These are phyloP conservation scores for Plenodomus lindquistii DNA, from an alignment of 2,329 filamentous ascomycete species.

Conservation along the genomic window DNA sequence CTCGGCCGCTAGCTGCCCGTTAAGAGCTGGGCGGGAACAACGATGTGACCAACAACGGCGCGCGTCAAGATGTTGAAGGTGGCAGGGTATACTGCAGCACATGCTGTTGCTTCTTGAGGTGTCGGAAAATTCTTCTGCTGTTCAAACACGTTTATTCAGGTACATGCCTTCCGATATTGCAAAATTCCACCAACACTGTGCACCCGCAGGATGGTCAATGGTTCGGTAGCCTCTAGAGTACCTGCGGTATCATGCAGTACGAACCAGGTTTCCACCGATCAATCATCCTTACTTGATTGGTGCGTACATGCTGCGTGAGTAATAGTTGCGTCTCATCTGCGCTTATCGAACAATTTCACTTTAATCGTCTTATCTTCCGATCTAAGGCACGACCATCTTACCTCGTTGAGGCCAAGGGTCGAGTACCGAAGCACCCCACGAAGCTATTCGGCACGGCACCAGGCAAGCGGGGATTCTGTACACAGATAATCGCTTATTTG, in stretches of 20 bases:
- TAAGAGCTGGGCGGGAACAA: constrained; percentile 18
- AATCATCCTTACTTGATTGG: too few species aligned
- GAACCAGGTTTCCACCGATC: too few species aligned
- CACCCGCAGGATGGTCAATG: too few species aligned
- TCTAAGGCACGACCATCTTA: constrained; percentile 12
- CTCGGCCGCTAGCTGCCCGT: constrained; percentile 7
- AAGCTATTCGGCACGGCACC: constrained; percentile 13
- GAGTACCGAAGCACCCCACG: constrained; percentile 16
- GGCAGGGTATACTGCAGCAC: too few species aligned
- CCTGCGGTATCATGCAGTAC: too few species aligned
- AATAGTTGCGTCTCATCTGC: constrained; percentile 10
- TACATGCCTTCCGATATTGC: too few species aligned
- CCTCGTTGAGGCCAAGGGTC: constrained; percentile 11
- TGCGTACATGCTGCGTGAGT: neutral
- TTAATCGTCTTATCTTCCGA: constrained; percentile 11
- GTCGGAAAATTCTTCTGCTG: too few species aligned
- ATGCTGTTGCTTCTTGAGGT: too few species aligned
- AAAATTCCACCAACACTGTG: too few species aligned
- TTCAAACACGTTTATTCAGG: too few species aligned
- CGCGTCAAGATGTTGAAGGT: too few species aligned
- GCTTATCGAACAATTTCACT: constrained; percentile 25
- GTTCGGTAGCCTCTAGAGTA: too few species aligned
- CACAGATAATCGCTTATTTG: constrained; percentile 9
- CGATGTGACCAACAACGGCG: constrained; percentile 9
- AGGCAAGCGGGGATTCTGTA: constrained; percentile 11